Evolutionary conservation across 2,329 filamentous ascomycete species (phyloP), one percentile per base, ranked within the genome.

Genomic region (Capronia coronata): DNA sequence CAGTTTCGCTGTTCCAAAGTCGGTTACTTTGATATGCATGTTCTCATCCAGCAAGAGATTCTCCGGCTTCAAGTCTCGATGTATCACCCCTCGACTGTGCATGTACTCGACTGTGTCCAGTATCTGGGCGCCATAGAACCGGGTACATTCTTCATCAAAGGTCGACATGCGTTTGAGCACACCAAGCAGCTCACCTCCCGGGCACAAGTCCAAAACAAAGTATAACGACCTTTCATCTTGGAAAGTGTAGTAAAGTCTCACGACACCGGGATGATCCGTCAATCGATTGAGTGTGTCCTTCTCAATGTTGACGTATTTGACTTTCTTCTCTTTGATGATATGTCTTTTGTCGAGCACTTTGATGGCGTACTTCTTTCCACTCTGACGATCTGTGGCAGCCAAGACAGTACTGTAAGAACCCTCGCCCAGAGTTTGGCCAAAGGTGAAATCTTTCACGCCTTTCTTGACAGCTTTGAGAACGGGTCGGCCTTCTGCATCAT

Each of bases 271-370:
- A 64, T 98, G 93, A 57, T 98, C 91, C 2, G 91, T 97, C 50
- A 98, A 75, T 56, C 93, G 83, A 65, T 98, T 98, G 48, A 98
- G 75, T 0, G 93, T 97, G 69, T 98, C 91, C 72, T 96, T 96
- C 69, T 98, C 93, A 62, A 98, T 98, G 69, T 97, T 98, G 69
- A 98, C 93, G 64, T 98, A 98, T 75, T 98, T 98, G 64, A 98
- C 94, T 76, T 98, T 98, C 70, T 95, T 97, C 71, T 98, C 93
- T 70, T 97, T 98, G 75, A 98, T 98, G 64, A 98, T 98, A 68
- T 98, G 93, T 62, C 89, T 82, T 71, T 98, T 98, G 70, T 98
- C 93, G 40, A 98, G 79, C 13, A 98, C 91, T 68, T 98, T 98
- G 71, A 98, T 90, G 21, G 93, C 93, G 64, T 97, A 97, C 67